Base-by-base conservation (phyloP, 768 basidiomycete genomes). In the Cystobasidium ongulense region DNA sequence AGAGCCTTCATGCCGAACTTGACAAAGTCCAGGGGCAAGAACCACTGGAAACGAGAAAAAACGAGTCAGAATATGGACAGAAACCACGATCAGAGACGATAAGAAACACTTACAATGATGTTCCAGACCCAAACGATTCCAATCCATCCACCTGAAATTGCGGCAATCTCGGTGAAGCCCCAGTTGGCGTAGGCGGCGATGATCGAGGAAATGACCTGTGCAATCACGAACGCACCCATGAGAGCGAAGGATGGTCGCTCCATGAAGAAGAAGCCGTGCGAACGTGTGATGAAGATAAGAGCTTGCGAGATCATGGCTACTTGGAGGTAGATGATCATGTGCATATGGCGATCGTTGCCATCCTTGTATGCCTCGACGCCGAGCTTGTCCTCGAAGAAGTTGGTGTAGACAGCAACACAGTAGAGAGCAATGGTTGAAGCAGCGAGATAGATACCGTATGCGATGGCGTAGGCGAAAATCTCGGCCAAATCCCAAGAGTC, bases 291-390 rank as follows among this genome's bases (percentile, higher is more conserved):
- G 54, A 74, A 74, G 50, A 74, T 70, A 39, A 98, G 85, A 1
- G 95, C 95, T 82, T 98, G 95, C 57, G 95, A 97, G 84, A 98
- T 98, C 83, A 97, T 94, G 75, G 95, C 95, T 74, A 98, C 95
- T 84, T 95, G 92, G 77, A 94, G 86, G 85, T 96, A 95, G 80
- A 93, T 85, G 78, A 96, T 86, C 84, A 89, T 90, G 85, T 95
- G 92, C 50, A 77, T 76, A 1, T 25, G 72, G n/a, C 80, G 76
- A 72, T 75, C 75, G 72, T 77, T 79, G 75, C 75, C 65, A 53
- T 77, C 76, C 77, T 76, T 77, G 76, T 79, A 78, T 78, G 90
- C 85, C 0, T 81, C 78, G 63, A 93, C 94, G 71, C 87, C 85
- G 80, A 97, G 97, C 78, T 87, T 89, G 83, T 86, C 81, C 78